Evolutionary conservation across 371 early-diverging fungal genomes (phyloP), one percentile per base, ranked within the genome.

Genomic region (Zychaea mexicana): DNA sequence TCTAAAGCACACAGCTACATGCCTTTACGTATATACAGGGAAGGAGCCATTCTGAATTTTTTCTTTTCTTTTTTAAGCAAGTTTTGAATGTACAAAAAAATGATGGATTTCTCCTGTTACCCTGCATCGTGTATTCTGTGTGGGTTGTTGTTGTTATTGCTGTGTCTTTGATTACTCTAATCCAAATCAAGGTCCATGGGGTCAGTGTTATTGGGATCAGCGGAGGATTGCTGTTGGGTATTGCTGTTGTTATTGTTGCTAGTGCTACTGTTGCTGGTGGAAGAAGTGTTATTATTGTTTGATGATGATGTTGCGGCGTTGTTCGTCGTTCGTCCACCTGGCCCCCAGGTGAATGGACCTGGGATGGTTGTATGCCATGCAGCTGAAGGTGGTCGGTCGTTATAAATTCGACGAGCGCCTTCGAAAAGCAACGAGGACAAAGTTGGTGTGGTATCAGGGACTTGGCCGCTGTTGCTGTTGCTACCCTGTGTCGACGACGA

Each of bases 261-360:
- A 28, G 60, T 62, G 38, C 53, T 46, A 28, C 53, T 69, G 47
- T 47, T 62, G 26, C 52, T 65, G 60, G 21, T 58, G n/a, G n/a
- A n/a, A n/a, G n/a, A n/a, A 24, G 27, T 46, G 21, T 54, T 46
- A 53, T 59, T 53, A 27, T 45, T 45, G 59, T 39, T 31, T 30
- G 27, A 19, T 24, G 39, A 32, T 32, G 47, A 39, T 42, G 52
- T 13, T 46, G 32, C 28, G 27, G 60, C 27, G 21, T 54, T 54
- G 26, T 52, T 58, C 28, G 52, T 32, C 26, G 58, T 42, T 27
- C 28, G 33, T 12, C 57, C 59, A 19, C 69, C 67, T 17, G 69
- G 69, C 42, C 73, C 73, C 73, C 73, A 72, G 17, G 64, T 61
- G 42, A 72, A 72, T 13, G 66, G 45, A 36, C 73, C 70, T 13